phyloP scores from a whole-genome alignment of 163 green algal genomes.

The Coccomyxa subellipsoidea region DNA sequence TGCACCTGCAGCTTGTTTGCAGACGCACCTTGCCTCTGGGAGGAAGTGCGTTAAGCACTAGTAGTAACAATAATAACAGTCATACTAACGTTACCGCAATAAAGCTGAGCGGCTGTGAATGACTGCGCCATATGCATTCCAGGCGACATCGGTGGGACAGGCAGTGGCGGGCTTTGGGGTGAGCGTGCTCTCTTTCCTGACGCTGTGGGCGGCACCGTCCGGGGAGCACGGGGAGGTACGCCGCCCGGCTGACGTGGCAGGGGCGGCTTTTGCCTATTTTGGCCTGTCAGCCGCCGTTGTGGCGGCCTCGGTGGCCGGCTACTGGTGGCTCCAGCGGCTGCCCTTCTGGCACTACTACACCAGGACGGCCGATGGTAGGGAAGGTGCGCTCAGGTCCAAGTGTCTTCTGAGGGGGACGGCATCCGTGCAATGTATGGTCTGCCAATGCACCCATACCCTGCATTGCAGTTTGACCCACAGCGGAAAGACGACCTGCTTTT shows the following conservation, averaged over 20 bases:
- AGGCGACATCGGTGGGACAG: constrained; percentile 22
- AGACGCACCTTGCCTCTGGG: too few relatives aligned
- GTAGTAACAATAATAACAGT: too few relatives aligned
- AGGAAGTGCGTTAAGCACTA: too few relatives aligned
- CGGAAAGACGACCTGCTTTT: too few relatives aligned
- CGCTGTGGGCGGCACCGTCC: constrained; percentile 34
- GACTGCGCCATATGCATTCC: not conserved
- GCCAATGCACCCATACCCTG: not conserved
- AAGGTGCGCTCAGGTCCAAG: not conserved
- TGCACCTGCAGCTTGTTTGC: too few relatives aligned
- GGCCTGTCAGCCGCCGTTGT: constrained; percentile 32
- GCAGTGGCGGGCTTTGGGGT: constrained; percentile 47
- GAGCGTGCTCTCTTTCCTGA: constrained; percentile 47
- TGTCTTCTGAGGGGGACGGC: too few relatives aligned
- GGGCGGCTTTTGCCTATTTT: constrained; percentile 50
- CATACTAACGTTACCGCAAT: too few relatives aligned
- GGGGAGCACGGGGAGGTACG: not conserved
- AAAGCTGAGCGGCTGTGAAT: too few relatives aligned
- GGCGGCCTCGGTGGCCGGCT: constrained; percentile 32
- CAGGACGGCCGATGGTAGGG: not conserved
- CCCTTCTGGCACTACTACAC: constrained; percentile 27
- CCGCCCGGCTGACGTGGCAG: constrained; percentile 43
- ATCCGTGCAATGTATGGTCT: not conserved
- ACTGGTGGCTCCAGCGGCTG: constrained; percentile 35
- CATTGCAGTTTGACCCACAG: not conserved